A percentile compares a stretch with the other conserved stretches of the same genome.
phyloP scores from a whole-genome alignment of 2,329 filamentous ascomycete species.

The Hymenotorrendiella dingleyae region DNA sequence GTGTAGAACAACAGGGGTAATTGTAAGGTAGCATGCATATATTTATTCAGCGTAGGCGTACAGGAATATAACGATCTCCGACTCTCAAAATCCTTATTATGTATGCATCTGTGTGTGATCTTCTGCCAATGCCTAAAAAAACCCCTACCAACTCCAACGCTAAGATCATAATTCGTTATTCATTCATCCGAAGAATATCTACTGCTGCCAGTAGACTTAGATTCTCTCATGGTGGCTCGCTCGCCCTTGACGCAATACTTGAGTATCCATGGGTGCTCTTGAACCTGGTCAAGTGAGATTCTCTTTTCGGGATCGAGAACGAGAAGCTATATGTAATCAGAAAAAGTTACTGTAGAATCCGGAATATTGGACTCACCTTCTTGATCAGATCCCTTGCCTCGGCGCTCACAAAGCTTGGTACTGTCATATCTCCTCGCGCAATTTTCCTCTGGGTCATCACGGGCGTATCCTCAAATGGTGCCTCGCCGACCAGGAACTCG shows the following conservation, averaged over 20 bases:
- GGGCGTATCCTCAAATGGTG: constrained; percentile 92
- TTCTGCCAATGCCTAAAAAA: constrained; percentile 9
- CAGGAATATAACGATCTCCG: constrained; percentile 27
- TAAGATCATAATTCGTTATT: constrained; percentile 23
- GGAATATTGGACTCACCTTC: constrained; percentile 50
- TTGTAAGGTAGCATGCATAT: constrained; percentile 16
- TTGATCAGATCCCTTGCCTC: constrained; percentile 93
- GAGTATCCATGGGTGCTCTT: constrained; percentile 90
- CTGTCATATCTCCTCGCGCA: constrained; percentile 80
- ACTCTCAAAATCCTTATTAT: constrained; percentile 25
- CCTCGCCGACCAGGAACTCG: constrained; percentile 92
- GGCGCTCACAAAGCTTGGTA: constrained; percentile 82
- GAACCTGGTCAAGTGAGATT: constrained; percentile 81
- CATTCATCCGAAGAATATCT: constrained; percentile 22
- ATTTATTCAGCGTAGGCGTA: constrained; percentile 29
- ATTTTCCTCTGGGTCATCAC: constrained; percentile 93
- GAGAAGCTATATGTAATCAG: constrained; percentile 54
- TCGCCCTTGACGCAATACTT: constrained; percentile 70
- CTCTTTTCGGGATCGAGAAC: constrained; percentile 92
- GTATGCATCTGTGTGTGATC: constrained; percentile 1
- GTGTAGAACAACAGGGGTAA: too few species aligned
- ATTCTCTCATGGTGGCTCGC: constrained; percentile 28
- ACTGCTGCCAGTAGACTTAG: constrained; percentile 30
- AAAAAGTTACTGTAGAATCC: not conserved
- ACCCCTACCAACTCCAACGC: constrained; percentile 23